Evolutionary conservation across 768 basidiomycete genomes (phyloP), one percentile per base, ranked within the genome.

Genomic region (Macrocybe gigantea): DNA sequence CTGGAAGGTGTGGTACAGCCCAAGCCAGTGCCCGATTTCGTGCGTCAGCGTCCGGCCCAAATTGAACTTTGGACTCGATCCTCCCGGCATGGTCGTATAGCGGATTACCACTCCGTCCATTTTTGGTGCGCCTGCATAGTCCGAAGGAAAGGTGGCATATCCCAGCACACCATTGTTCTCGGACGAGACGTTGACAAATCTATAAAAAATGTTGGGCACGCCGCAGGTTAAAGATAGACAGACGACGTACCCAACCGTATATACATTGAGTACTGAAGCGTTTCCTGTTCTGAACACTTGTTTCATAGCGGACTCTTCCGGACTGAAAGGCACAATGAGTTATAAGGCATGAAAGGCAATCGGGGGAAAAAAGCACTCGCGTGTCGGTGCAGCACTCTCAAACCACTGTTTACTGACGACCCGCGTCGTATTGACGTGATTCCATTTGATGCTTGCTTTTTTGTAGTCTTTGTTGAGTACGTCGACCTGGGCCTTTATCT

Each of bases 1-100:
- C 59, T 74, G 64, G 62, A 76, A 77, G 31, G 74, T 75, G 55
- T 77, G 75, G 49, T 70, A 70, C 2, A 75, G 63, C 13, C 75
- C 74, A 39, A 73, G 56, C 74, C 75, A 78, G 55, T 77, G 75
- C 4, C 76, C 72, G 7, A 66, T 65, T 55, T 79, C 76, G 55
- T 78, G 77, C 9, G 68, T 69, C n/a, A 73, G 53, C 2, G 75
- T 79, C 51, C 68, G 58, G 3, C 68, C 69, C 56, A 68, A 60
- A 56, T 79, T 69, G 53, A 72, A 77, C 56, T 67, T 61, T 8
- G 47, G 36, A 35, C 67, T 64, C 41, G 62, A 56, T 22, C 76
- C 77, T 6, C 70, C 65, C 9, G 71, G 71, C 5, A 73, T 51
- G 14, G 68, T 65, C 9, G 66, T 56, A 49, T 60, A 68, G 6